Conservation (phyloP, 2,329 filamentous ascomycete species). For the Xylariaceae sp. region DNA sequence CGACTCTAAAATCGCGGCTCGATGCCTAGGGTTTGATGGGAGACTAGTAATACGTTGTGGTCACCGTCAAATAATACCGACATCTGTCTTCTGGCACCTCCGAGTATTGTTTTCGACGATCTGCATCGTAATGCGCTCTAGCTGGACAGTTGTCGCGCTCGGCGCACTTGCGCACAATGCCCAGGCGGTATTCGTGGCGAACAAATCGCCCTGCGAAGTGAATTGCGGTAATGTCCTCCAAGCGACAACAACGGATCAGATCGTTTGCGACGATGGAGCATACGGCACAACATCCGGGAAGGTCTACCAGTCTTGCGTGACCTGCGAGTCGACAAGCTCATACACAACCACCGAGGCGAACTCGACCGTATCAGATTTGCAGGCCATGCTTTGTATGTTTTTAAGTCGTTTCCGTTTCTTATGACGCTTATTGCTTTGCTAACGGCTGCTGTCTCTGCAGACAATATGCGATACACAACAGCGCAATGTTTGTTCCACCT, state of each 20-base stretch:
- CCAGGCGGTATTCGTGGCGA: conserved; percentile 18
- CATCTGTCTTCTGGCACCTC: conserved; percentile 5
- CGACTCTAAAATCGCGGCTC: not conserved
- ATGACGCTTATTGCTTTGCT: conserved; percentile 18
- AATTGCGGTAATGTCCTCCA: conserved; percentile 61
- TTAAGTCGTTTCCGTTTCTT: not conserved
- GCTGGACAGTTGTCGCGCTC: conserved; percentile 7
- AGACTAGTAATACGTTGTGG: not conserved
- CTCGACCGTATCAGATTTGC: conserved; percentile 52
- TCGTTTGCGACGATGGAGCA: conserved; percentile 53
- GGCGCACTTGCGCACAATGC: conserved; percentile 10
- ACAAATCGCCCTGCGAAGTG: conserved; percentile 53
- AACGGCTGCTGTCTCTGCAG: conserved; percentile 43
- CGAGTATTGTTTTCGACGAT: not conserved
- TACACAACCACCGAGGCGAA: conserved; percentile 48
- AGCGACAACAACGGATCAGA: conserved; percentile 51
- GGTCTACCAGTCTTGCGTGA: conserved; percentile 58
- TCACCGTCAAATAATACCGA: not conserved
- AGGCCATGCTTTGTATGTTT: conserved; percentile 61
- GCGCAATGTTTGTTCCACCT: conserved; percentile 60
- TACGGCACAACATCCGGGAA: conserved; percentile 51
- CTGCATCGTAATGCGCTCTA: conserved; percentile 9
- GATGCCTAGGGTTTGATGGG: conserved; percentile 1
- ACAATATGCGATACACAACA: conserved; percentile 63
- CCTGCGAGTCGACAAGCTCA: conserved; percentile 58